These are phyloP conservation scores for Amphichorda felina DNA, from an alignment of 2,329 filamentous ascomycete genomes.

Conservation along the genomic window DNA sequence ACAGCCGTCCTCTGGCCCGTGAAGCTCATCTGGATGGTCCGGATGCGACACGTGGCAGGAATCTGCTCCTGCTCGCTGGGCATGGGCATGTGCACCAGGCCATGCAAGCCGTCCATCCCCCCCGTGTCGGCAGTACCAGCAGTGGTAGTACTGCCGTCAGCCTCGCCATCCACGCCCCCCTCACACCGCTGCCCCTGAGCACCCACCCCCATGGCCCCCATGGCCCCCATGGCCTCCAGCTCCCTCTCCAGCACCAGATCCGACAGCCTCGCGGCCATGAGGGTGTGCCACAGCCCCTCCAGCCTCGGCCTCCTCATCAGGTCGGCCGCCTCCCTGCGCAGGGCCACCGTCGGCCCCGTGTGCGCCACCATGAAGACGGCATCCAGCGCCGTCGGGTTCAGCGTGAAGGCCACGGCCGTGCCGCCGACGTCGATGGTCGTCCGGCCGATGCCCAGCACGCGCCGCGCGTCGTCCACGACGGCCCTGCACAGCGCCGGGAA, in stretches of 20 bases:
- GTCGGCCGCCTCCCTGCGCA: constrained; percentile 4
- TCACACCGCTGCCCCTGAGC: background rate
- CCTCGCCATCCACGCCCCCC: background rate
- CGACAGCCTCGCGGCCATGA: constrained; percentile 1
- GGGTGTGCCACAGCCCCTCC: background rate
- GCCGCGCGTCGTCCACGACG: background rate
- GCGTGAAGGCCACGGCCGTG: background rate
- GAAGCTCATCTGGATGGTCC: background rate
- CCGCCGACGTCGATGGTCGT: background rate
- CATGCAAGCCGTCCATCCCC: background rate
- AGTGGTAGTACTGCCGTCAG: background rate
- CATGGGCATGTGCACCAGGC: background rate
- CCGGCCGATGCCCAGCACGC: background rate
- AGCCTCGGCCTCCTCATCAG: constrained; percentile 4
- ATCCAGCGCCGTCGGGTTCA: constrained; percentile 1
- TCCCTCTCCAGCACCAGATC: constrained; percentile 2
- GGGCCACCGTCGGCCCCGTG: constrained; percentile 1
- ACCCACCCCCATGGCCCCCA: too few species aligned
- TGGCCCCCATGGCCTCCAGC: too few species aligned
- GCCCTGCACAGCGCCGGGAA: background rate
- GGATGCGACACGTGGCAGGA: background rate
- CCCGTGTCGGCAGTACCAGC: background rate
- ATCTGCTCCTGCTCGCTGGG: background rate
- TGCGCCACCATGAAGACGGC: constrained; percentile 4
- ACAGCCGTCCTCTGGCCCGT: background rate